phyloP scores from a whole-genome alignment of 805 yeast genomes.

The Candida stauntonica region DNA sequence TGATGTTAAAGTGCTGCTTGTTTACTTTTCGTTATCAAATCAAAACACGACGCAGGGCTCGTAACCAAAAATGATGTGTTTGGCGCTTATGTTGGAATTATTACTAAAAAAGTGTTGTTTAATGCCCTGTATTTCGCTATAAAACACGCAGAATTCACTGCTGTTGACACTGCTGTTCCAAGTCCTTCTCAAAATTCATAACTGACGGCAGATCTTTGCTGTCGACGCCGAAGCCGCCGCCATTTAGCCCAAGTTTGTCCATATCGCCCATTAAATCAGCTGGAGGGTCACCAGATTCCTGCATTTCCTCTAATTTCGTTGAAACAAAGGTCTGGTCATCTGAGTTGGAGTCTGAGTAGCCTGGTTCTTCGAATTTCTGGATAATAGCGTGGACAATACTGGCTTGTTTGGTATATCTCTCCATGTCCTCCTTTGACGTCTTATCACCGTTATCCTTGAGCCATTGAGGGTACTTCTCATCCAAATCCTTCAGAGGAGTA shows the following conservation, averaged over 20 bases:
- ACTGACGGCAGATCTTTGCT: conserved; percentile 46
- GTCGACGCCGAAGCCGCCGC: conserved; percentile 40
- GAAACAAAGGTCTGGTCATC: conserved; percentile 48
- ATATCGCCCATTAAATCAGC: conserved; percentile 61
- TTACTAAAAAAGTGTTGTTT: too few relatives aligned
- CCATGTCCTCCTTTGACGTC: conserved; percentile 38
- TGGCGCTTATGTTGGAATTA: neutral
- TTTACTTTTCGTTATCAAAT: neutral
- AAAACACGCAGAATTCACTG: too few relatives aligned
- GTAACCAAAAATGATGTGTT: neutral
- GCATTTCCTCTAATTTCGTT: conserved; percentile 58
- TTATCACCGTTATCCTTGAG: conserved; percentile 47
- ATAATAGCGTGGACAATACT: conserved; percentile 58
- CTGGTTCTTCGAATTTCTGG: conserved; percentile 58
- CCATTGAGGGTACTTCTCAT: conserved; percentile 69
- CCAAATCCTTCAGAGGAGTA: conserved; percentile 82
- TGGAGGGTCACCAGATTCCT: conserved; percentile 79
- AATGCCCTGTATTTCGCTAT: too few relatives aligned
- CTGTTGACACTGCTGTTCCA: conserved; percentile 50
- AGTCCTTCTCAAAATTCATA: conserved; percentile 27
- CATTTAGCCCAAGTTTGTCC: conserved; percentile 31
- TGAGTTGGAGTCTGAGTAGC: conserved; percentile 47
- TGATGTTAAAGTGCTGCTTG: neutral
- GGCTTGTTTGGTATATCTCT: conserved; percentile 58
- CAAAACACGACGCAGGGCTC: neutral